phyloP scores from a whole-genome alignment of 371 early-diverging fungal genomes.

The Mortierella sp. region DNA sequence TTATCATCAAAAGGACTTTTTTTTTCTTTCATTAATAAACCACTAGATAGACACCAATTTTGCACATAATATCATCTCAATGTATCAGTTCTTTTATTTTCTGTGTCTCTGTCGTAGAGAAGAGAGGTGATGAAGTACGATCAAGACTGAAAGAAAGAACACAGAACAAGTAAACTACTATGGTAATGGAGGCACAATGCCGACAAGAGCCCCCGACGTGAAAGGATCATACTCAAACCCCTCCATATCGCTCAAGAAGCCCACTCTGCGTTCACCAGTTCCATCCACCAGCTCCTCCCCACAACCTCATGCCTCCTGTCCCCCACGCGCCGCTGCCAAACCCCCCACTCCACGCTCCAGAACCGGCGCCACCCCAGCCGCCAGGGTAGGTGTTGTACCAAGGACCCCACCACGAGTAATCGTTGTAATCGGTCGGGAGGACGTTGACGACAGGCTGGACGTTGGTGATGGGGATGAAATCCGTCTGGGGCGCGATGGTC shows the following conservation, averaged over 20 bases:
- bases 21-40: not conserved
- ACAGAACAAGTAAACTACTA: not conserved
- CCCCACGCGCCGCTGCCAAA: not conserved
- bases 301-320: not conserved
- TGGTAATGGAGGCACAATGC: not conserved
- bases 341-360: conserved; percentile 3
- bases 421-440: conserved; percentile 38
- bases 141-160: not conserved
- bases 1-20: not conserved
- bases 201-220: not conserved
- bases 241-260: too few relatives aligned
- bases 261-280: too few relatives aligned
- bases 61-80: not conserved
- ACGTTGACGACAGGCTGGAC: conserved; percentile 48
- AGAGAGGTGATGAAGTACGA: too few relatives aligned
- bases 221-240: not conserved
- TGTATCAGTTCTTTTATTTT: not conserved
- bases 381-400: not conserved
- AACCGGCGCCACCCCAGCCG: not conserved
- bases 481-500: conserved; percentile 37
- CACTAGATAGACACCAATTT: not conserved
- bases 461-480: conserved; percentile 38
- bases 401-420: conserved; percentile 23
- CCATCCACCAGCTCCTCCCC: too few relatives aligned
- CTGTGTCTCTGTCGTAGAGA: not conserved